Evolutionary conservation across 129 eudicot genomes (phyloP).

Genomic region (Mikania micrantha): DNA sequence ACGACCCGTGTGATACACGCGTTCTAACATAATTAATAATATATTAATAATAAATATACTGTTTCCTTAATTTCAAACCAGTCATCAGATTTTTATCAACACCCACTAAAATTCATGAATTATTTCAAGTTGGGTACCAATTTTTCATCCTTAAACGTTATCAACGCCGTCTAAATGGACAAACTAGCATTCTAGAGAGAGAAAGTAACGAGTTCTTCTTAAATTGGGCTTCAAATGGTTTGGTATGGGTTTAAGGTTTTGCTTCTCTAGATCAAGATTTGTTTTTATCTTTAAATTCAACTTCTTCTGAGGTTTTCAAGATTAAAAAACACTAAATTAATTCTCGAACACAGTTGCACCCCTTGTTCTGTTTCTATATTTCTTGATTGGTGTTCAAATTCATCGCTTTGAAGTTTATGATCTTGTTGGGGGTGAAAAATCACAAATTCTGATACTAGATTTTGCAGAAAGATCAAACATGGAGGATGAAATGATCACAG

Average conservation of each 20-base stretch:
- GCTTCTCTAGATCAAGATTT: not conserved
- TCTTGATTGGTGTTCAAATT: not conserved
- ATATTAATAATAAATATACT: too few relatives aligned
- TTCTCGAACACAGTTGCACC: not conserved
- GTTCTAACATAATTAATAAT: too few relatives aligned
- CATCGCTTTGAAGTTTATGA: too few relatives aligned
- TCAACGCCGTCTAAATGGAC: not conserved
- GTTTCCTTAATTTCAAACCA: not conserved
- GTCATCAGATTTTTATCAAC: not conserved
- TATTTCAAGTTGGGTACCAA: constrained; percentile 7
- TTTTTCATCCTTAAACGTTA: not conserved
- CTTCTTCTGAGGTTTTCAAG: not conserved
- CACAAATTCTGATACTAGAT: too few relatives aligned
- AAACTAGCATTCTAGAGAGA: not conserved
- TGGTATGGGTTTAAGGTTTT: constrained; percentile 18
- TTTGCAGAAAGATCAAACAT: constrained; percentile 35
- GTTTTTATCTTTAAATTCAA: not conserved
- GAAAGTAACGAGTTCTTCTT: not conserved
- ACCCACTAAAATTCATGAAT: not conserved
- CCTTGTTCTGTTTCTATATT: constrained; percentile 1
- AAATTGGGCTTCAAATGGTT: not conserved
- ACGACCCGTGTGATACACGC: too few relatives aligned
- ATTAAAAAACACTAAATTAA: not conserved
- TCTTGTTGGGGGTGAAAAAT: too few relatives aligned
- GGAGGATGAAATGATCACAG: constrained; percentile 25